Percentiles rank a stretch among this genome's conserved stretches.
Evolutionary conservation across 2,329 filamentous ascomycete species (phyloP).

Genomic region (Scedosporium minutisporum): DNA sequence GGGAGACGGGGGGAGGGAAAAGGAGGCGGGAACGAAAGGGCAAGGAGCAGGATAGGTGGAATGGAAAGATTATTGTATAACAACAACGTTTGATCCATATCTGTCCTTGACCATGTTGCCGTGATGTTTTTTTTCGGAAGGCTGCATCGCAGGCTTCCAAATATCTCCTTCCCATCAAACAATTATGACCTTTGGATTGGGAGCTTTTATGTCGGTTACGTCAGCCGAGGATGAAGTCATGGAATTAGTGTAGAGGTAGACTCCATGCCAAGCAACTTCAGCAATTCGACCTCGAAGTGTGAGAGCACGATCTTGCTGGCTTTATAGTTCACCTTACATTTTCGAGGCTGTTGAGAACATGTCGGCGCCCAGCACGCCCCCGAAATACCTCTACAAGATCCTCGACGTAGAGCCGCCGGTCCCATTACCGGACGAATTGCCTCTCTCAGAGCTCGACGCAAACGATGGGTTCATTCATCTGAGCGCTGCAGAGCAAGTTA

Average conservation of each 20-base stretch:
- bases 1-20: not conserved
- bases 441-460: slow-evolving; percentile 48
- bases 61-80: not conserved
- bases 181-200: too few species aligned
- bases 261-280: too few species aligned
- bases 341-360: not conserved
- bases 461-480: slow-evolving; percentile 54
- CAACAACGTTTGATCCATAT: not conserved
- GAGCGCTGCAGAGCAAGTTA: slow-evolving; percentile 45
- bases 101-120: not conserved
- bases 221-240: not conserved
- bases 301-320: not conserved
- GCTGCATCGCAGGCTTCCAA: too few species aligned
- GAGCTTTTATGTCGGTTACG: not conserved
- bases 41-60: not conserved
- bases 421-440: slow-evolving; percentile 43
- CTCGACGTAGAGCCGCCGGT: slow-evolving; percentile 40
- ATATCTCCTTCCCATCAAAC: too few species aligned
- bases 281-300: too few species aligned
- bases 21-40: not conserved
- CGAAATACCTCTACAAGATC: slow-evolving; percentile 50
- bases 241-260: too few species aligned
- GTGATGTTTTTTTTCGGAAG: not conserved
- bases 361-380: slow-evolving; percentile 21
- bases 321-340: not conserved